Evolutionary conservation across 2,329 filamentous ascomycete species (phyloP), one percentile per base, ranked within the genome.

Genomic region (Penicillium sp.): DNA sequence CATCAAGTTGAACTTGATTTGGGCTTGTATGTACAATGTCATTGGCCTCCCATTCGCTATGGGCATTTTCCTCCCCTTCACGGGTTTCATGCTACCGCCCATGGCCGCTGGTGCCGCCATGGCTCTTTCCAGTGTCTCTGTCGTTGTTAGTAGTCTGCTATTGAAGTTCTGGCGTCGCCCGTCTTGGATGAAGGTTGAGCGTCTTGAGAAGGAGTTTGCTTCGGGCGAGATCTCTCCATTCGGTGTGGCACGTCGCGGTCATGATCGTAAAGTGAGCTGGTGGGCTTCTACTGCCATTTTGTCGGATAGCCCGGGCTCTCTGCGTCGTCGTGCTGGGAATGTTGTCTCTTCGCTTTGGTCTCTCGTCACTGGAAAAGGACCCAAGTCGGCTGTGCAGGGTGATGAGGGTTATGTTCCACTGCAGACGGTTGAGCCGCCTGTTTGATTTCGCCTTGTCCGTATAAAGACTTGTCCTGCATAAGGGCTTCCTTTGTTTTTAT

Each of bases 61-160:
- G 94, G 94, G 94, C 24, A 78, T 97, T 66, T 95, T 97, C 79
- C 79, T 99, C 5, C 93, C 94, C 1, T 85, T 96, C 63, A 94
- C 93, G 32, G 84, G 89, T 58, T 87, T 92, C 67, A 77, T 78
- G 69, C 80, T 97, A 62, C 94, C 96, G 64, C 92, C 94, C 24
- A 93, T 97, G 87, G 92, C 92, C 48, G 94, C 94, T 1, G 92
- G 92, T 20, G 91, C 90, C 4, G 94, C 94, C 48, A 97, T 99
- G 92, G 93, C 92, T 1, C 85, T 83, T 62, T 94, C 89, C 56
- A 93, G 89, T 63, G 91, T 99, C 45, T 94, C 89, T 57, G 94
- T 99, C 4, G 93, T 97, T 0, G 80, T 87, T 5, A 92, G 88
- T 72, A 91, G 87, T 64, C 77, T 99, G 54, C 81, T 96, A 38